A percentile compares a stretch with the other conserved stretches of the same genome.
phyloP scores from a whole-genome alignment of 768 basidiomycete species.

The Xanthoconium stramineum region DNA sequence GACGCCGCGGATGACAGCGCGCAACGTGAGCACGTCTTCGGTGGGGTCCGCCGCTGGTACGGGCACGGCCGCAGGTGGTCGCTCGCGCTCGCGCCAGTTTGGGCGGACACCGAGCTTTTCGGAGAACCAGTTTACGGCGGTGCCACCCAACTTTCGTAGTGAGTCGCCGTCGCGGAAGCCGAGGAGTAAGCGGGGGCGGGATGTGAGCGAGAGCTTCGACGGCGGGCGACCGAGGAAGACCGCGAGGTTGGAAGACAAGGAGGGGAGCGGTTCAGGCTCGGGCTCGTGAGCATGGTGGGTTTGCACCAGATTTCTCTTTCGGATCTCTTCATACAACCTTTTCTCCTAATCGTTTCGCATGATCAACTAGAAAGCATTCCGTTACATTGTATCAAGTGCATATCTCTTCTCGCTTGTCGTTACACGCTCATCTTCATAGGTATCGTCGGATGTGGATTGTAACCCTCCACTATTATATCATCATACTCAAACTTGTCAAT shows the following conservation, averaged over 20 bases:
- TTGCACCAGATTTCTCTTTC: no score
- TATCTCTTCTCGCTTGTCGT: not conserved
- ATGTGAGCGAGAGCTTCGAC: slow-evolving; percentile 14
- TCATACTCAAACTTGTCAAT: slow-evolving; percentile 79
- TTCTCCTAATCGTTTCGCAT: no score
- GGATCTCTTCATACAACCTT: no score
- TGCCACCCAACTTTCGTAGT: slow-evolving; percentile 35
- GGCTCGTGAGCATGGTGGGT: no score
- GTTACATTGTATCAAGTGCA: slow-evolving; percentile 6
- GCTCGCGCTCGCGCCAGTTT: slow-evolving; percentile 13
- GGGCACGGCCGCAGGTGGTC: not conserved
- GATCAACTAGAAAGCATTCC: not conserved
- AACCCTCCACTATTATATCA: slow-evolving; percentile 88
- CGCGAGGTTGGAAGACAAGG: not conserved
- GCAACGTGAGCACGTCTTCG: slow-evolving; percentile 14
- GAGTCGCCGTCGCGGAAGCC: slow-evolving; percentile 31
- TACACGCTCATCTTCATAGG: slow-evolving; percentile 97
- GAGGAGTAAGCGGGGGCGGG: slow-evolving; percentile 26
- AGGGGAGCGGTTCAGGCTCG: not conserved
- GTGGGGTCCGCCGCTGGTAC: not conserved
- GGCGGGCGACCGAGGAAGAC: slow-evolving; percentile 22
- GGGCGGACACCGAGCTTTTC: slow-evolving; percentile 29
- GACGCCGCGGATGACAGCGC: slow-evolving; percentile 32
- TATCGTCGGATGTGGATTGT: slow-evolving; percentile 78
- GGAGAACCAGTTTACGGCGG: slow-evolving; percentile 48